Percentiles rank a stretch among this genome's conserved stretches.
Evolutionary conservation across 1,284 basidiomycete species (phyloP).

Genomic region (Marasmius oreades): DNA sequence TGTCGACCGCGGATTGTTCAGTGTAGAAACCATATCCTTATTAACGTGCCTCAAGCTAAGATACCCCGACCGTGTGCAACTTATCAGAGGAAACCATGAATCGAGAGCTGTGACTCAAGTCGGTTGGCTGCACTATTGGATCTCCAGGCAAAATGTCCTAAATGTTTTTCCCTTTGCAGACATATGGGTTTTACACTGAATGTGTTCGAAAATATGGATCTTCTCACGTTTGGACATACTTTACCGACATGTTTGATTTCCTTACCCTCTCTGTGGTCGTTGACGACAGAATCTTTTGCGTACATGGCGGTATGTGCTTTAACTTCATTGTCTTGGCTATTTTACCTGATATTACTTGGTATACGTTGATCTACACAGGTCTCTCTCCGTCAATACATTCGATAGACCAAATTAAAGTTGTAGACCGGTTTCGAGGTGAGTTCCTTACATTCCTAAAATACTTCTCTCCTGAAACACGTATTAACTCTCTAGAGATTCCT

Average conservation of each 20-base stretch:
- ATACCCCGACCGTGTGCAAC: conserved; percentile 95
- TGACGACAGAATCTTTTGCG: conserved; percentile 98
- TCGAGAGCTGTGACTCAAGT: conserved; percentile 98
- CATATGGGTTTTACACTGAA: conserved; percentile 99
- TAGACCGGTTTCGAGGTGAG: conserved; percentile 93
- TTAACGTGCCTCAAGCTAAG: conserved; percentile 95
- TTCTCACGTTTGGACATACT: conserved; percentile 97
- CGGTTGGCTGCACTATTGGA: conserved; percentile 20
- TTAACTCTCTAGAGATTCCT: conserved; percentile 78
- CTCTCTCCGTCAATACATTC: conserved; percentile 97
- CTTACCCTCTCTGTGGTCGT: conserved; percentile 97
- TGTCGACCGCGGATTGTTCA: conserved; percentile 96
- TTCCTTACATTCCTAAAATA: conserved; percentile 18
- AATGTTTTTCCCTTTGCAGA: conserved; percentile 49
- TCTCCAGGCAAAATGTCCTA: background rate
- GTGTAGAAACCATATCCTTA: conserved; percentile 97
- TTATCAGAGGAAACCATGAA: conserved; percentile 98
- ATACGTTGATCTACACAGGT: conserved; percentile 41
- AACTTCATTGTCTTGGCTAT: conserved; percentile 5
- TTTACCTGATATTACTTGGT: conserved; percentile 1
- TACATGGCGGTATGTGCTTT: conserved; percentile 79
- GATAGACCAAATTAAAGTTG: conserved; percentile 99
- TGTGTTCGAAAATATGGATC: conserved; percentile 97
- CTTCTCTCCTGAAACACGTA: conserved; percentile 21
- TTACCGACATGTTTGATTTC: conserved; percentile 99